Conservation (phyloP, 257 asterid species). For the Cinchona pubescens region DNA sequence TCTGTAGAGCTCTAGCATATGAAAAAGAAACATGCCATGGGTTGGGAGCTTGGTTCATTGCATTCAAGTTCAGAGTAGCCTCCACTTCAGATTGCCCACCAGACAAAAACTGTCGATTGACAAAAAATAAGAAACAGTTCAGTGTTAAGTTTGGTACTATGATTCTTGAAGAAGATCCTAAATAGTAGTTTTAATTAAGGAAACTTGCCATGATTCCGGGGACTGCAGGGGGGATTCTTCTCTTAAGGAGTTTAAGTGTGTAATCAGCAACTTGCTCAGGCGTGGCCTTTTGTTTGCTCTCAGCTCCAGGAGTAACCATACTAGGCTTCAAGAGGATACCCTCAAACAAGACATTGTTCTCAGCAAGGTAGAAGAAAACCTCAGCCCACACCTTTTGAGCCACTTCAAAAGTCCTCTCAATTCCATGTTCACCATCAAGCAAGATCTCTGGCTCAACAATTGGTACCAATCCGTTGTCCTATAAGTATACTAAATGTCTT, state of each 20-base stretch:
- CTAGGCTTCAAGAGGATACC: constrained; percentile 78
- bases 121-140: not conserved
- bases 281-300: constrained; percentile 53
- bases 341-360: constrained; percentile 67
- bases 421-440: constrained; percentile 69
- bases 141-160: constrained; percentile 5
- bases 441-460: constrained; percentile 81
- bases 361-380: constrained; percentile 70
- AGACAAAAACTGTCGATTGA: constrained; percentile 51
- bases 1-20: constrained; percentile 70
- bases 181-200: not conserved
- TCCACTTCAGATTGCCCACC: constrained; percentile 79
- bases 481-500: too few species aligned
- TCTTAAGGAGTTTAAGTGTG: constrained; percentile 59
- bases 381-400: constrained; percentile 73
- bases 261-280: constrained; percentile 58
- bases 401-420: constrained; percentile 67
- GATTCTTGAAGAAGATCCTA: not conserved
- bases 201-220: constrained; percentile 74
- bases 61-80: constrained; percentile 69
- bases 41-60: constrained; percentile 67
- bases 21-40: constrained; percentile 84
- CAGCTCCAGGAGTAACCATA: constrained; percentile 80
- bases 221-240: constrained; percentile 72
- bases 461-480: constrained; percentile 83